These are phyloP conservation scores for Delitschia confertaspora DNA, from an alignment of 495 filamentous ascomycete genomes.

Conservation along the genomic window DNA sequence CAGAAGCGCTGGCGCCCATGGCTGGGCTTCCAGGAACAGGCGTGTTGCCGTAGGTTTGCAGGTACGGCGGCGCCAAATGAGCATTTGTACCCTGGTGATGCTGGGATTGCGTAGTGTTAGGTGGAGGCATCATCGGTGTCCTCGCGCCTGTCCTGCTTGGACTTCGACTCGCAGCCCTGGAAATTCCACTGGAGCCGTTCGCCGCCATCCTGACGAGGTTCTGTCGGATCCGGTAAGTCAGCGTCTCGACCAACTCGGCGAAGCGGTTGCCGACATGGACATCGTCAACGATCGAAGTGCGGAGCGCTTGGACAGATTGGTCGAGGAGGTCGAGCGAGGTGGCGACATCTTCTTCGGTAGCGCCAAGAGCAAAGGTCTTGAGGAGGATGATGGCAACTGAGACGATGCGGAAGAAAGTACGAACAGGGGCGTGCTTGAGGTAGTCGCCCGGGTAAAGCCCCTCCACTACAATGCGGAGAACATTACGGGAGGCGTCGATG, in stretches of 20 bases:
- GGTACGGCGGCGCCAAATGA: constrained; percentile 8
- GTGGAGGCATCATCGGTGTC: constrained; percentile 26
- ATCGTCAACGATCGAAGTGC: constrained; percentile 84
- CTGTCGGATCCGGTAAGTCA: constrained; percentile 34
- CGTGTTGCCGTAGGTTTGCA: background rate
- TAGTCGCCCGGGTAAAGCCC: constrained; percentile 72
- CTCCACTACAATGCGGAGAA: constrained; percentile 74
- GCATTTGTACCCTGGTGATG: background rate
- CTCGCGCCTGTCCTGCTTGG: constrained; percentile 11
- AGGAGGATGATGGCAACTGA: constrained; percentile 92
- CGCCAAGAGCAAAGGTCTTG: constrained; percentile 89
- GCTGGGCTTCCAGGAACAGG: constrained; percentile 10
- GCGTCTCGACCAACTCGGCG: constrained; percentile 74
- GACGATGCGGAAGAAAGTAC: constrained; percentile 91
- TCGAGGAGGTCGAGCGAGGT: constrained; percentile 75
- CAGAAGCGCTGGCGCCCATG: constrained; percentile 9
- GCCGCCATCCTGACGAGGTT: constrained; percentile 36
- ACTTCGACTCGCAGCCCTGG: constrained; percentile 15
- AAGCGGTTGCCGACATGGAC: constrained; percentile 92
- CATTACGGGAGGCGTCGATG: constrained; percentile 73
- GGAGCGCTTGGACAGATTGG: constrained; percentile 65
- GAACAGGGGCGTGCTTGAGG: constrained; percentile 83
- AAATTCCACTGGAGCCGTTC: constrained; percentile 21
- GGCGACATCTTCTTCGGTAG: constrained; percentile 78
- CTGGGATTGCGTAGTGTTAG: constrained; percentile 5